Evolutionary conservation across 192 early-diverging fungal species (phyloP), one percentile per base, ranked within the genome.

Genomic region (Umbelopsis sp.): DNA sequence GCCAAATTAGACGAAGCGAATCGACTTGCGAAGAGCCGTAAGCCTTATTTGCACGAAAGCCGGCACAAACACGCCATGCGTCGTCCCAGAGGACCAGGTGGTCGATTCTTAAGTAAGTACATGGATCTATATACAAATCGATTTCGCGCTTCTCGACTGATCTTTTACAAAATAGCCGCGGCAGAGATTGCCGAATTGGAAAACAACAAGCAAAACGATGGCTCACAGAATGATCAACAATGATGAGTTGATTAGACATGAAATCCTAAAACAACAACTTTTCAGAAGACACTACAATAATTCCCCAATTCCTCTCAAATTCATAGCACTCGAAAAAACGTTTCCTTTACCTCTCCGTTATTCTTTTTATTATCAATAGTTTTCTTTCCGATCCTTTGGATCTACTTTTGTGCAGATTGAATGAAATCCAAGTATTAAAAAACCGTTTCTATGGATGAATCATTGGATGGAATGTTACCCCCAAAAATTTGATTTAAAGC

Each of bases 31-130:
- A 88, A 87, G 64, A 91, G 88, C 68, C 90, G 93, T 67, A 93
- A 93, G 41, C 93, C 92, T n/a, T 99, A 99, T 83, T 79, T 98
- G 46, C 98, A 99, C 79, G 98, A 99, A 76, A 95, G 94, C 11
- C 86, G 98, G 45, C 98, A 99, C 64, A 91, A 91, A 67, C 98
- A 99, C 77, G 98, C 98, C 1, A 97, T 99, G 95, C 84, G 95
- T 48, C 87, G 98, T 18, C 97, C 97, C 48, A 85, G 98, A 61
- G 98, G 98, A 8, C 97, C 97, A 0, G 98, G 98, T 45, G 98
- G 98, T 10, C 85, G 97, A 5, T 99, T 98, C 78, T 80, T 98
- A 46, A 95, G 77, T 73, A 69, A 78, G 77, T 52, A 45, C 44
- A 27, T 13, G 55, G 10, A 27, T 2, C 8, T 46, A 11, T 35